Evolutionary conservation across 1,284 basidiomycete species (phyloP).

Genomic region (Irpex sp.): DNA sequence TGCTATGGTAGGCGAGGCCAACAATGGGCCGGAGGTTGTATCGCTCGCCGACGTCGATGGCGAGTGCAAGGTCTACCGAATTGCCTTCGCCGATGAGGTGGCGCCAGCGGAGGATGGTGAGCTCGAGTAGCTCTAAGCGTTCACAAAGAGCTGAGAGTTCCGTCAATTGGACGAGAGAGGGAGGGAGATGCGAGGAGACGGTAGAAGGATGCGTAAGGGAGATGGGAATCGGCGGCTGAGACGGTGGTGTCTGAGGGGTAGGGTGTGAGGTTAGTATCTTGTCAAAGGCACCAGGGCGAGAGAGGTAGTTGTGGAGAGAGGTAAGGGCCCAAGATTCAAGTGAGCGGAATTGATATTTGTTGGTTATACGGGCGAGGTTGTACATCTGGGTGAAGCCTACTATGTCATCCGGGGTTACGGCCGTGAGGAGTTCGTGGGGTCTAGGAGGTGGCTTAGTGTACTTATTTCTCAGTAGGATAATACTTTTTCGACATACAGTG

Average conservation of each 20-base stretch:
- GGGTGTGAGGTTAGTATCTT: slow-evolving; percentile 16
- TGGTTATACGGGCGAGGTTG: slow-evolving; percentile 47
- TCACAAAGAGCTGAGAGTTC: slow-evolving; percentile 45
- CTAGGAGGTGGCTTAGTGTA: slow-evolving; percentile 22
- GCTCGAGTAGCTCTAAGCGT: slow-evolving; percentile 38
- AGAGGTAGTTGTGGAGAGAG: slow-evolving; percentile 38
- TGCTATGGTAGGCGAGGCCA: slow-evolving; percentile 39
- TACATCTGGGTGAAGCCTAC: slow-evolving; percentile 39
- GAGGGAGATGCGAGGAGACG: slow-evolving; percentile 9
- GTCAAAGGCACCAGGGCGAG: slow-evolving; percentile 30
- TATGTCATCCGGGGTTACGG: slow-evolving; percentile 36
- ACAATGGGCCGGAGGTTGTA: slow-evolving; percentile 37
- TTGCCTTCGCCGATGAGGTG: slow-evolving; percentile 36
- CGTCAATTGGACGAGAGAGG: slow-evolving; percentile 37
- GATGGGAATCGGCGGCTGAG: slow-evolving; percentile 11
- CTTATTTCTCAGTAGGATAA: not conserved
- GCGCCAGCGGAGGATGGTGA: slow-evolving; percentile 35
- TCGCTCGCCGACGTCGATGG: slow-evolving; percentile 38
- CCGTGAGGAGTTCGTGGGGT: slow-evolving; percentile 44
- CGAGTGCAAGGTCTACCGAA: slow-evolving; percentile 36
- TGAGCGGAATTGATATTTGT: slow-evolving; percentile 54
- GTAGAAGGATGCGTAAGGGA: slow-evolving; percentile 7
- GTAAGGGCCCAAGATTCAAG: slow-evolving; percentile 46
- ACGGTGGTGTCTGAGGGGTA: slow-evolving; percentile 9
- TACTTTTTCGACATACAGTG: slow-evolving; percentile 24